These are phyloP conservation scores for Fusarium duplospermum DNA, from an alignment of 2,329 filamentous ascomycete genomes.

Conservation along the genomic window DNA sequence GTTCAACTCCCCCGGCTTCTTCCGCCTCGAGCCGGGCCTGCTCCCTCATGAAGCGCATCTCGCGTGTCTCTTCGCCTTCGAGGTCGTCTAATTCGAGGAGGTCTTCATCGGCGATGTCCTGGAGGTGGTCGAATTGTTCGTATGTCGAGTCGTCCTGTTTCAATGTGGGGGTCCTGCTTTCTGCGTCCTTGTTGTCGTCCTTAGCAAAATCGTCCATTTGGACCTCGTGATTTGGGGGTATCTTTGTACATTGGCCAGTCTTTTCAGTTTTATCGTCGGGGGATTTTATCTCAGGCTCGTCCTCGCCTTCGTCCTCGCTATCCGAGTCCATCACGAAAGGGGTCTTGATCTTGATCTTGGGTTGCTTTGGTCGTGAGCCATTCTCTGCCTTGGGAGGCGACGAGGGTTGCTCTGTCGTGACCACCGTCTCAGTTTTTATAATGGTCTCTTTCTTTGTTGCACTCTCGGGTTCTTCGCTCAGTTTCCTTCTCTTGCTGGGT, in stretches of 20 bases:
- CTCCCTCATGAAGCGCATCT: slow-evolving; percentile 79
- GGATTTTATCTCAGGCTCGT: slow-evolving; percentile 3
- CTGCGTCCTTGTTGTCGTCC: slow-evolving; percentile 29
- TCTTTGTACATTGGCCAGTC: slow-evolving; percentile 38
- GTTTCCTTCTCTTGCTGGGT: slow-evolving; percentile 46
- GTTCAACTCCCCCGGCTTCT: slow-evolving; percentile 58
- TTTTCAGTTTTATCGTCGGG: slow-evolving; percentile 10
- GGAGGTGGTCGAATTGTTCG: slow-evolving; percentile 51
- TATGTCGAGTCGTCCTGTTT: slow-evolving; percentile 48
- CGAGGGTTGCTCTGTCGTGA: slow-evolving; percentile 36
- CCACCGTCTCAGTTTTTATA: slow-evolving; percentile 15
- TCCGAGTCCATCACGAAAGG: slow-evolving; percentile 81
- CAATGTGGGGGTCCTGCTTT: slow-evolving; percentile 29
- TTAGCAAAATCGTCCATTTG: slow-evolving; percentile 40
- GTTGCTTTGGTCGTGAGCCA: slow-evolving; percentile 24
- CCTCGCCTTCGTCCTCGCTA: slow-evolving; percentile 54
- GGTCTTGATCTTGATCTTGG: slow-evolving; percentile 43
- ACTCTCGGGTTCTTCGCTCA: slow-evolving; percentile 39
- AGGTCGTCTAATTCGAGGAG: slow-evolving; percentile 64
- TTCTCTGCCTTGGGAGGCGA: slow-evolving; percentile 49
- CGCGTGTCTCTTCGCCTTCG: slow-evolving; percentile 73
- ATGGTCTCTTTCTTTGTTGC: background rate
- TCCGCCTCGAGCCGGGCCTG: slow-evolving; percentile 75
- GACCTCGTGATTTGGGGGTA: slow-evolving; percentile 33
- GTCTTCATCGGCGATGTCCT: slow-evolving; percentile 60